Evolutionary conservation across 495 filamentous ascomycete species (phyloP).

Genomic region (Hypoxylon lienhwacheense): DNA sequence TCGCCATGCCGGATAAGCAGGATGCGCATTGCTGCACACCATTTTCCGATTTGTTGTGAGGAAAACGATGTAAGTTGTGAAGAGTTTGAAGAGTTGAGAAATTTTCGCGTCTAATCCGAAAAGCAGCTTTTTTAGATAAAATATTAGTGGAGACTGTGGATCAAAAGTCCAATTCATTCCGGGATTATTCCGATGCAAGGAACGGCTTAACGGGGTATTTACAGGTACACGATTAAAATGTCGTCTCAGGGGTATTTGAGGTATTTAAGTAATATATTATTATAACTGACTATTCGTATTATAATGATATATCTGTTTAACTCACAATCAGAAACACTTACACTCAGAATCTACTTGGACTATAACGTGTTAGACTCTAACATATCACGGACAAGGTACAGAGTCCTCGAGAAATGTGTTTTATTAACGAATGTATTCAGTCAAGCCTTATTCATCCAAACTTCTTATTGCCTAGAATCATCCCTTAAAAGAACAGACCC

Average conservation of each 20-base stretch:
- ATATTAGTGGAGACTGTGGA: background rate
- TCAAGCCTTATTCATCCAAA: background rate
- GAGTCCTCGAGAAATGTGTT: background rate
- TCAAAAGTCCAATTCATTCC: background rate
- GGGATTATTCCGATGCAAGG: slow-evolving; percentile 1
- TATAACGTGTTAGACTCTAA: too few relatives aligned
- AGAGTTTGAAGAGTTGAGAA: background rate
- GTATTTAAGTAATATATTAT: too few relatives aligned
- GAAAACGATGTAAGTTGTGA: background rate
- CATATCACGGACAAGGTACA: background rate
- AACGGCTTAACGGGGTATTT: too few relatives aligned
- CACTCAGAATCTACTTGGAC: too few relatives aligned
- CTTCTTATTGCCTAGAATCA: slow-evolving; percentile 3
- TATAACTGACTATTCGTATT: too few relatives aligned
- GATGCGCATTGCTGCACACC: slow-evolving; percentile 58
- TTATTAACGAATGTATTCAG: slow-evolving; percentile 7
- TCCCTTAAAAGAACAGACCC: too few relatives aligned
- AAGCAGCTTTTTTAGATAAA: background rate
- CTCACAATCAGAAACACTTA: too few relatives aligned
- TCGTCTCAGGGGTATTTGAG: too few relatives aligned
- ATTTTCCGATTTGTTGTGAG: slow-evolving; percentile 15
- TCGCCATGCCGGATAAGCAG: slow-evolving; percentile 85
- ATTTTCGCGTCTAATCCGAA: background rate
- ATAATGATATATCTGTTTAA: too few relatives aligned
- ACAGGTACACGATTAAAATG: too few relatives aligned